Base-by-base conservation (phyloP, 805 yeast genomes). In the Ogataea philodendri region DNA sequence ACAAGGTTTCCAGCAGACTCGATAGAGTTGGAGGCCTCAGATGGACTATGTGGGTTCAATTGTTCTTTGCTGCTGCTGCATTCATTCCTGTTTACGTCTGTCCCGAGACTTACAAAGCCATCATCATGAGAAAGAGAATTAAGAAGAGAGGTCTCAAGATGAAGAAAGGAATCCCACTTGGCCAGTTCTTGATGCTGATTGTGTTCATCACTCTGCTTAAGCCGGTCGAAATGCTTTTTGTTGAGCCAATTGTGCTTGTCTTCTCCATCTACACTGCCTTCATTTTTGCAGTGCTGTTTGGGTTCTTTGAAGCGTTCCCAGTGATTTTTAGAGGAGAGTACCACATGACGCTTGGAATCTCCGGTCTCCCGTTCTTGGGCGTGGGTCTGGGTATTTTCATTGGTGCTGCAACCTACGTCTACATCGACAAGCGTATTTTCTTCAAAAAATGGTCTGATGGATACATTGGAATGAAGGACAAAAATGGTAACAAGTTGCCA, bases 251-350 rank as follows among this genome's bases (percentile, higher is more conserved):
- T 48, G 89, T 84, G 23, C 57, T 76, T 31, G 75, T 78, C 14
- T 76, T 81, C 53, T 77, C 86, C 19, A 59, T 81, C 33, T 83
- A 83, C 57, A 74, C 79, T 40, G 83, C 89, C 0, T 81, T 83
- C 52, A 74, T 83, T 33, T 82, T 82, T 62, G 87, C 89, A 1
- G 87, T 83, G 2, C 62, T 83, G 35, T 83, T 82, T 47, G 89
- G 87, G 0, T 83, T 82, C 67, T 83, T 83, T 51, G 89, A 82
- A 57, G 88, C 88, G 3, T 81, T 68, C 61, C 88, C 88, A 7
- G 74, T 82, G 33, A 82, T 83, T 42, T 83, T 81, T 63, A 65
- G 74, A 52, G 84, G 83, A 22, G 73, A 69, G 15, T 81, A 83
- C 56, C 46, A 44, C 3, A 79, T 82, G 86, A 53, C 51, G 24